Base-by-base conservation (phyloP, 2,329 filamentous ascomycete species). In the Zymoseptoria ardabiliae region DNA sequence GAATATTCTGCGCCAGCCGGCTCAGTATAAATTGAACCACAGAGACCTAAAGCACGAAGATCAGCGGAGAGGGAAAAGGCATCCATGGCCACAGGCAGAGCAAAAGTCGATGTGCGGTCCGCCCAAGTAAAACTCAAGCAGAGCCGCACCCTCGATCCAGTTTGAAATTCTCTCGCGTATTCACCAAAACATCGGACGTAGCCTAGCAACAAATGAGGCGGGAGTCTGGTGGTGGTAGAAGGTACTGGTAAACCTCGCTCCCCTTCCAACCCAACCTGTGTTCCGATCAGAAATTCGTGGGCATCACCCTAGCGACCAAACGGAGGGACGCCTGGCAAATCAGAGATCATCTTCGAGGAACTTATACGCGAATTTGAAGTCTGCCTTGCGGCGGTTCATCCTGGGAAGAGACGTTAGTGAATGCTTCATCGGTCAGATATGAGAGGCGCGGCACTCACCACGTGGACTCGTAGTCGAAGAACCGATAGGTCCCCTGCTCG, bases 381-480 rank as follows among this genome's bases (percentile, higher is more conserved):
- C 93, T 58, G 91, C 92, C 80, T 97, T 97, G 73, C 93, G 82
- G 66, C 93, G 89, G 76, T 97, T 97, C 93, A 97, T 97, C 93
- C 93, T 97, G 65, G 53, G 55, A 53, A 20, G 23, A 58, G 11
- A 25, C 17, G 52, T 63, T 21, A 64, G 63, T 13, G 55, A 25
- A 45, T 25, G 22, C 59, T 58, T 62, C 45, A 60, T 53, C 17
- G 54, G 50, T 50, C 63, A 35, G 49, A 53, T 25, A 58, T 56
- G 62, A 56, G 53, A 11, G 48, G 45, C n/a, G 23, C 55, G 50
- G 25, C 45, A 80, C 89, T 77, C 78, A 97, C 94, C 94, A 99
- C 71, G 94, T 99, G 76, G 90, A 96, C 78, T 99, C 94, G 73
- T 99, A 99, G 77, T 99, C 94, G 75, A 99, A 99, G 81, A 99